Evolutionary conservation across 176 grass and related monocot species (phyloP).

Genomic region (Musa itinerans): DNA sequence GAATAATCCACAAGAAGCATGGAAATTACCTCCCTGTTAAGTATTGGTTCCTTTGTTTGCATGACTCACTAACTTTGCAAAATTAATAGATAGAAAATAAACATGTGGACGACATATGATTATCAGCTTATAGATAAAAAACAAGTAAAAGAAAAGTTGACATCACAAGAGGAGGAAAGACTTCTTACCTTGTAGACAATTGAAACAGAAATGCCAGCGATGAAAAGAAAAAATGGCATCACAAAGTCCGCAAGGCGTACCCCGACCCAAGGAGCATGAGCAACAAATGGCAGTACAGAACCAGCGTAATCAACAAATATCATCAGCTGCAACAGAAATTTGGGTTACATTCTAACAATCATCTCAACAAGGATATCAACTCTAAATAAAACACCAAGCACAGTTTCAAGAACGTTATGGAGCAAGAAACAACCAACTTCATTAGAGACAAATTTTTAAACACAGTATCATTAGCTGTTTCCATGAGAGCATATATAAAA

Average conservation of each 20-base stretch:
- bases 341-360: neutral
- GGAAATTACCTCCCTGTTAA: too few relatives aligned
- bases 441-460: neutral
- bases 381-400: neutral
- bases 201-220: slow-evolving; percentile 20
- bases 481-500: neutral
- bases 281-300: slow-evolving; percentile 13
- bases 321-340: slow-evolving; percentile 10
- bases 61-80: too few relatives aligned
- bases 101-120: too few relatives aligned
- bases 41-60: too few relatives aligned
- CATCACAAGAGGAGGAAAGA: neutral
- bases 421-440: neutral
- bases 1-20: too few relatives aligned
- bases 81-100: too few relatives aligned
- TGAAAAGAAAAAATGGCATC: slow-evolving; percentile 24
- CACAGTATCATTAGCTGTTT: neutral
- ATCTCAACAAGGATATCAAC: neutral
- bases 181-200: slow-evolving; percentile 14
- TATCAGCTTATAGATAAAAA: neutral
- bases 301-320: slow-evolving; percentile 27
- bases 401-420: neutral
- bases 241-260: slow-evolving; percentile 19
- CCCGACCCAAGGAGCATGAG: slow-evolving; percentile 12
- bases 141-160: neutral